Evolutionary conservation across 1,284 basidiomycete species (phyloP), one percentile per base, ranked within the genome.

Genomic region (Abortiporus biennis): DNA sequence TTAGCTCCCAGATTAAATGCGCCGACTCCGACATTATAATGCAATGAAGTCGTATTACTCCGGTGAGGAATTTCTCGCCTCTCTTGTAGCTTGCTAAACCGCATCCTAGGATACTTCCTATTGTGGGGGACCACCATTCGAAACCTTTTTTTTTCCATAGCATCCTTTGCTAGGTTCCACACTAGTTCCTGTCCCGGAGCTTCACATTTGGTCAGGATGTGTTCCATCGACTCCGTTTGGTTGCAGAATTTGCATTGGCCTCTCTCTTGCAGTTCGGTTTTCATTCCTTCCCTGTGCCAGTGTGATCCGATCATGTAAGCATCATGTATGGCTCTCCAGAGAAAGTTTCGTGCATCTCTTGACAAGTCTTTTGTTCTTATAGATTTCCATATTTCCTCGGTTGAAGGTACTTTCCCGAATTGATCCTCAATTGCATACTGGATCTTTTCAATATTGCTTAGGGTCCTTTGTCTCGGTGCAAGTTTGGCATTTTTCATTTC

Each of bases 151-250:
- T 6, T 27, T 29, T 45, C 51, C 52, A n/a, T n/a, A 0, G 49
- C 23, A 1, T 40, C 20, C 17, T 30, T 24, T 1, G 48, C 53
- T 11, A 55, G 37, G 12, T 34, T 38, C 62, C 62, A 64, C 3
- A 62, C 44, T 17, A 41, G 21, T 9, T 40, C 27, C 38, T 53
- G 52, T 0, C 58, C 61, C 2, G 52, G 47, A 0, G 49, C 38
- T 4, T 47, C 30, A 34, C 61, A 65, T 35, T 54, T 35, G 1
- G 49, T 46, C 0, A 64, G 51, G 11, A 63, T 62, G 31, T 65
- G 63, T 16, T 61, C 55, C 45, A 61, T 53, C 0, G 53, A 43
- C 29, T 66, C 62, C 3, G 39, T 38, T n/a, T n/a, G n/a, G n/a
- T n/a, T n/a, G n/a, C n/a, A n/a, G 1, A 9, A 35, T 0, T 46